Evolutionary conservation across 2,329 filamentous ascomycete species (phyloP), one percentile per base, ranked within the genome.

Genomic region (Raffaelea albimanens): DNA sequence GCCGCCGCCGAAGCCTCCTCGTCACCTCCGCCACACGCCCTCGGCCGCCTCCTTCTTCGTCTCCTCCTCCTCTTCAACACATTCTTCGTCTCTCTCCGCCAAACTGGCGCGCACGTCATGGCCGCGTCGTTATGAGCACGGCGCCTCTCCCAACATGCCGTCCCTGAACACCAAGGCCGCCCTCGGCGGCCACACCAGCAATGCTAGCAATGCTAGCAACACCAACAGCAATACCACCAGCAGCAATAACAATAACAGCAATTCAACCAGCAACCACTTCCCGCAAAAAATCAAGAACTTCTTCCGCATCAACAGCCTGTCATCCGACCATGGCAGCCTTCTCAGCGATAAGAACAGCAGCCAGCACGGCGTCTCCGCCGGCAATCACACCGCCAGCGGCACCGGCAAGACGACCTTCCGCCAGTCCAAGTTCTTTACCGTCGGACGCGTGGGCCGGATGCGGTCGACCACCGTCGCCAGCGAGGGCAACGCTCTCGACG

Each of bases 401-500:
- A 21, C n/a, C 39, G 34, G 33, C 57, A 87, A 85, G 64, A 76
- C 75, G 55, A 75, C 79, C 47, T 85, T 89, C 63, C 82, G 88
- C 58, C 87, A 94, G 64, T 93, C 86, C 55, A 82, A 87, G 59
- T 95, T 95, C 70, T 86, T 95, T 59, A 87, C 84, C 49, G 83
- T 85, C 57, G 87, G 34, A 8, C 34, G 34, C 34, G 25, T 94
- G 61, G 85, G 85, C 61, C 85, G 91, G 57, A 88, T 91, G 62
- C 82, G 91, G 59, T 94, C 89, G 33, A 83, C 86, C 51, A 97
- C 91, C 22, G 87, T 94, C 48, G 87, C 87, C 56, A 95, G 89
- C 67, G 91, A 96, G 67, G 90, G 90, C 57, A 89, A 96, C 62
- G 80, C 84, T 50, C 76, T 96, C 55, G 91, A 96, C 57, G 90